Conservation (phyloP, 2,329 filamentous ascomycete species). For the Penicillium sp. region DNA sequence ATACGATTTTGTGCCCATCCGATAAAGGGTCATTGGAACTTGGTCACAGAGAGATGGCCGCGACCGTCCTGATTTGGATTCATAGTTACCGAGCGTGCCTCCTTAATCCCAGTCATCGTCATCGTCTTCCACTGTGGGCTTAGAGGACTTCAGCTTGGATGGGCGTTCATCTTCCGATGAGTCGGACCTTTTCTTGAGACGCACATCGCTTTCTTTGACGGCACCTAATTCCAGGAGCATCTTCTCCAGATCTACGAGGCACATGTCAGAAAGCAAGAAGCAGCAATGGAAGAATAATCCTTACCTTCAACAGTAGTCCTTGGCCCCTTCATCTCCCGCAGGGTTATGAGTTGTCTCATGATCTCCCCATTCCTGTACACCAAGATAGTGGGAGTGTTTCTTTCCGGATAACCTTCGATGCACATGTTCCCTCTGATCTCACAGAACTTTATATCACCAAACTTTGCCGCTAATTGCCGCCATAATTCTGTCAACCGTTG, state of each 20-base stretch:
- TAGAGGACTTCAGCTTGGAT: too few relatives aligned
- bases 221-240: conserved; percentile 75
- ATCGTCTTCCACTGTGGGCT: too few relatives aligned
- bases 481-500: conserved; percentile 74
- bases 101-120: conserved; percentile 53
- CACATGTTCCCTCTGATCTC: conserved; percentile 87
- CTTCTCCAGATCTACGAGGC: conserved; percentile 59
- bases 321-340: conserved; percentile 67
- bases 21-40: too few relatives aligned
- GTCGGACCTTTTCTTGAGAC: conserved; percentile 57
- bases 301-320: conserved; percentile 55
- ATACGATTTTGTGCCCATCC: too few relatives aligned
- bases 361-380: conserved; percentile 92
- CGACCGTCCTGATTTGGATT: too few relatives aligned
- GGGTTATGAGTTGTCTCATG: conserved; percentile 79
- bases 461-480: conserved; percentile 72
- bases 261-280: conserved; percentile 1
- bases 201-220: conserved; percentile 66
- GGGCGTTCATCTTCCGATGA: too few relatives aligned
- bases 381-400: conserved; percentile 86
- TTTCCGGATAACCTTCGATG: conserved; percentile 91
- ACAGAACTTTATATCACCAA: conserved; percentile 93
- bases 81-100: too few relatives aligned
- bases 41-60: too few relatives aligned
- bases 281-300: too few relatives aligned